phyloP scores from a whole-genome alignment of 2,329 filamentous ascomycete species.

The Fusarium newnesense region DNA sequence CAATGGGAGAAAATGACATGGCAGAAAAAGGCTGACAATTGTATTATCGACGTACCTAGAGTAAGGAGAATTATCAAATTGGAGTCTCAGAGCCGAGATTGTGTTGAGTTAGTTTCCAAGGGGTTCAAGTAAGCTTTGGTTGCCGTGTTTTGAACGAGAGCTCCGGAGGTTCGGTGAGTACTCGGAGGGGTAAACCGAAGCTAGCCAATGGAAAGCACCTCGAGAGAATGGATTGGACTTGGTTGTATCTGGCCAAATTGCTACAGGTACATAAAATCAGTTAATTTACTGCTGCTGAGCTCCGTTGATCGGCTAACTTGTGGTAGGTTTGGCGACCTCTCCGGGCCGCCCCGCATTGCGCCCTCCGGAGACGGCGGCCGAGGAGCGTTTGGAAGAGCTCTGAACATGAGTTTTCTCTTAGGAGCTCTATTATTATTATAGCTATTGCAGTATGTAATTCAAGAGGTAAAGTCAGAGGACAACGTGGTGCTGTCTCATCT shows the following conservation, averaged over 20 bases:
- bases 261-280: constrained; percentile 9
- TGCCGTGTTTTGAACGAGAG: constrained; percentile 22
- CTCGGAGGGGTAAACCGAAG: constrained; percentile 28
- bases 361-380: constrained; percentile 33
- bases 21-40: constrained; percentile 4
- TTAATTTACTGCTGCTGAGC: constrained; percentile 23
- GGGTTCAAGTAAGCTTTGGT: constrained; percentile 18
- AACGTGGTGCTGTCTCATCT: background rate
- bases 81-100: constrained; percentile 9
- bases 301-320: constrained; percentile 41
- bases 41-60: constrained; percentile 30
- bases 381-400: background rate
- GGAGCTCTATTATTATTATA: background rate
- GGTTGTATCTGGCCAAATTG: background rate
- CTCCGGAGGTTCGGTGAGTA: constrained; percentile 23
- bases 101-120: constrained; percentile 5
- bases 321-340: constrained; percentile 4
- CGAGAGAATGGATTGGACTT: constrained; percentile 3
- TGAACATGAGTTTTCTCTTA: background rate
- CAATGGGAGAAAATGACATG: constrained; percentile 39
- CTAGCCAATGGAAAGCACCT: constrained; percentile 11
- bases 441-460: background rate
- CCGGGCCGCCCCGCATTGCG: constrained; percentile 27
- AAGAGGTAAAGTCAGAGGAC: background rate
- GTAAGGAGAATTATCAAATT: background rate